These are phyloP conservation scores for Quercus gilva DNA, from an alignment of 306 rosid genomes.

Conservation along the genomic window DNA sequence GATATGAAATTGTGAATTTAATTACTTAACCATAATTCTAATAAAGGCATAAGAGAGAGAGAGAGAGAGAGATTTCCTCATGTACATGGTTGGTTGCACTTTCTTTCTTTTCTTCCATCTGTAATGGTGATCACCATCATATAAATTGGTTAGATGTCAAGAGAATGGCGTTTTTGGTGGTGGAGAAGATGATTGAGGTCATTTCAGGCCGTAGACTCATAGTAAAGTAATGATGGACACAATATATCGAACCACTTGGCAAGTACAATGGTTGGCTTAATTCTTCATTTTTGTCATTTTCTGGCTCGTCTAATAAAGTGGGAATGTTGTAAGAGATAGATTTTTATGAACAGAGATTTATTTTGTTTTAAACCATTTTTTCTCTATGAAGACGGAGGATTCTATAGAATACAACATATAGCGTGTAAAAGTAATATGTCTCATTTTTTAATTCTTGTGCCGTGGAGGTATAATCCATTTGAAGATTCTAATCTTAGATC, in stretches of 20 bases:
- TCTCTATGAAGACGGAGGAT: neutral
- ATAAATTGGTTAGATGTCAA: neutral
- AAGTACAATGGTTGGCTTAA: neutral
- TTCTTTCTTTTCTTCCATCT: neutral
- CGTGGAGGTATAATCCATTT: neutral
- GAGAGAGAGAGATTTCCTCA: neutral
- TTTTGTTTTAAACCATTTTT: too few relatives aligned
- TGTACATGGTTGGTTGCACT: neutral
- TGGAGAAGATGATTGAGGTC: conserved; percentile 2
- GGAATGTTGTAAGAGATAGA: neutral
- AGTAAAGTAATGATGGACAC: conserved; percentile 2
- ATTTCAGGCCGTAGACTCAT: neutral
- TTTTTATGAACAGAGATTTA: too few relatives aligned
- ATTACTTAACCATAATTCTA: too few relatives aligned
- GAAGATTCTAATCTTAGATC: neutral
- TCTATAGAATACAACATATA: neutral
- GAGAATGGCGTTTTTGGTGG: neutral
- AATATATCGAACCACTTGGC: neutral
- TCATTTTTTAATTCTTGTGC: neutral
- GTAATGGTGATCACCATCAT: neutral
- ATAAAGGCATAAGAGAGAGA: neutral
- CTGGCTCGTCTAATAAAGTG: neutral
- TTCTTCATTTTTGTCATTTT: neutral
- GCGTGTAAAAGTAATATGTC: neutral
- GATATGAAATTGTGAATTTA: too few relatives aligned